Conservation (phyloP, 23 red algal species). For the Cyanidiococcus yangmingshanensis region DNA sequence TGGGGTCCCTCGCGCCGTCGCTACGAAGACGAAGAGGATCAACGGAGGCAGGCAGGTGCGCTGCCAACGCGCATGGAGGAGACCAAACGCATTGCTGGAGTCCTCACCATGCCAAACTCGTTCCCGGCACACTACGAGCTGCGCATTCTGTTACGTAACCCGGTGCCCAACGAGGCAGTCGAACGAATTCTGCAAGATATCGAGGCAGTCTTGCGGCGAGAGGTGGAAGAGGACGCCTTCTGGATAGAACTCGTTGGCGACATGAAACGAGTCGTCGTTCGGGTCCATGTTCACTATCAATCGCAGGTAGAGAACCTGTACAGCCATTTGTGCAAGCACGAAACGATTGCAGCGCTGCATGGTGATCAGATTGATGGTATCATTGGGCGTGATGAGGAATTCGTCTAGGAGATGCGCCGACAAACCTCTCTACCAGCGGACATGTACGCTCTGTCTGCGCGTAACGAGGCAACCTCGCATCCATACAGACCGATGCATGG, state of each 20-base stretch:
- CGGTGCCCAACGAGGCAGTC: conserved; percentile 1
- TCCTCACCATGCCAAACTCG: not conserved
- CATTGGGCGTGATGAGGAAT: not conserved
- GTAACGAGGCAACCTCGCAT: too few relatives aligned
- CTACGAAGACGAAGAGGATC: not conserved
- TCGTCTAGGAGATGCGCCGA: too few relatives aligned
- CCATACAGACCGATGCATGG: too few relatives aligned
- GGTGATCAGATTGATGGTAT: not conserved
- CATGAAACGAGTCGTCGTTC: conserved; percentile 2
- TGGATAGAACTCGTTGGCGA: conserved; percentile 10
- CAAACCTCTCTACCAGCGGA: too few relatives aligned
- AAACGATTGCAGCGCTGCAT: not conserved
- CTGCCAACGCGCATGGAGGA: not conserved
- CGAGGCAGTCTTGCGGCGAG: not conserved
- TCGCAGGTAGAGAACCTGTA: not conserved
- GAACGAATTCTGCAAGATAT: conserved; percentile 4
- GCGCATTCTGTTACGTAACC: conserved; percentile 3
- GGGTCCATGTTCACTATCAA: not conserved
- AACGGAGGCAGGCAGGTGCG: not conserved
- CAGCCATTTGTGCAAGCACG: not conserved
- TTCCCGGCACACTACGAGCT: not conserved
- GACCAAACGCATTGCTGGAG: not conserved
- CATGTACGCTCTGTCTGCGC: too few relatives aligned
- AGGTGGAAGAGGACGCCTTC: conserved; percentile 15
- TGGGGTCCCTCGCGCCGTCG: not conserved